These are phyloP conservation scores for Nicotiana noctiflora DNA, from an alignment of 257 asterid genomes.

Conservation along the genomic window DNA sequence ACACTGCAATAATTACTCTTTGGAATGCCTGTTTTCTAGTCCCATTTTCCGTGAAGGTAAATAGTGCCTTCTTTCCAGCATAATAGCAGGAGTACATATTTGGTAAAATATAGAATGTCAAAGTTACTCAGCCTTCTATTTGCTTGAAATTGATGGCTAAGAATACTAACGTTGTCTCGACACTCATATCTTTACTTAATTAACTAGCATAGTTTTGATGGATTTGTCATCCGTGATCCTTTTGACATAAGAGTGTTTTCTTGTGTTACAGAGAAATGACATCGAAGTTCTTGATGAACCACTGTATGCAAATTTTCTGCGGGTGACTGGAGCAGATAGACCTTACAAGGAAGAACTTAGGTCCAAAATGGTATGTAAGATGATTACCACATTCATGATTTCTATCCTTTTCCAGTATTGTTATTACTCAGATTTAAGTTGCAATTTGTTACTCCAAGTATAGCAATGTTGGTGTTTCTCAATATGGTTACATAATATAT, in stretches of 20 bases:
- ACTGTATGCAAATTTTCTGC: constrained; percentile 55
- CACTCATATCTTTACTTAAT: background rate
- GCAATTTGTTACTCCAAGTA: background rate
- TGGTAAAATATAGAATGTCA: background rate
- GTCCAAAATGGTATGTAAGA: constrained; percentile 43
- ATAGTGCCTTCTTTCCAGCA: background rate
- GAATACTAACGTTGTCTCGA: background rate
- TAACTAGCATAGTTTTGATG: background rate
- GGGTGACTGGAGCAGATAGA: constrained; percentile 52
- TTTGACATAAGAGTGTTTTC: background rate
- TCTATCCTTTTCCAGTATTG: background rate
- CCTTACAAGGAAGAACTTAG: constrained; percentile 57
- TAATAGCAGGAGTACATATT: background rate
- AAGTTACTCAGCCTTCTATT: background rate
- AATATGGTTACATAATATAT: background rate
- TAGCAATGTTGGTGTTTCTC: background rate
- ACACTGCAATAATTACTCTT: background rate
- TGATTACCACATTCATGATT: background rate
- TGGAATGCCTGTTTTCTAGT: background rate
- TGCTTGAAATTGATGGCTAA: background rate
- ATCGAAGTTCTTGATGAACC: constrained; percentile 83
- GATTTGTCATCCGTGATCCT: background rate
- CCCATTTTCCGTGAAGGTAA: background rate
- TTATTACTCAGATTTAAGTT: background rate
- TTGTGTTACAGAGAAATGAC: constrained; percentile 63